These are phyloP conservation scores for Ascochyta rabiei DNA, from an alignment of 2,329 filamentous ascomycete species.

Conservation along the genomic window DNA sequence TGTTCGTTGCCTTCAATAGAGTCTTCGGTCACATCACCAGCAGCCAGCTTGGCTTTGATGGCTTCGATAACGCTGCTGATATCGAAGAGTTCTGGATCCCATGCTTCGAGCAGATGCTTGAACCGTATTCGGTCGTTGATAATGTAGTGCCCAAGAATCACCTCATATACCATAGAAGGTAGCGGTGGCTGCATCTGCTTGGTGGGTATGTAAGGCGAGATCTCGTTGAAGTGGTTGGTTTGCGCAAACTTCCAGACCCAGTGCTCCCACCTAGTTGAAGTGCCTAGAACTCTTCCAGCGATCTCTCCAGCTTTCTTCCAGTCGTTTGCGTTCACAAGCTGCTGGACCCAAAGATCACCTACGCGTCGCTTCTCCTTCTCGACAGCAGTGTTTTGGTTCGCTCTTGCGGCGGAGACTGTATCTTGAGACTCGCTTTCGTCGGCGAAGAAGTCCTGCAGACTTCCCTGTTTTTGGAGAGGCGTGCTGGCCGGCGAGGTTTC, in stretches of 20 bases:
- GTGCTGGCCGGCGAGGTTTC: slow-evolving; percentile 51
- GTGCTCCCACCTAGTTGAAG: slow-evolving; percentile 85
- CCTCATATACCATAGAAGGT: slow-evolving; percentile 82
- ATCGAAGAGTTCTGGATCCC: slow-evolving; percentile 85
- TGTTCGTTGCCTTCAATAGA: slow-evolving; percentile 74
- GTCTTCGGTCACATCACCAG: slow-evolving; percentile 75
- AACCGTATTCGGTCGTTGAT: slow-evolving; percentile 76
- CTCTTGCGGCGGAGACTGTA: slow-evolving; percentile 64
- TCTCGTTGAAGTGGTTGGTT: slow-evolving; percentile 85
- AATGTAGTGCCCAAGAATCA: slow-evolving; percentile 88
- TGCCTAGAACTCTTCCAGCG: slow-evolving; percentile 81
- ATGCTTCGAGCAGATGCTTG: slow-evolving; percentile 77
- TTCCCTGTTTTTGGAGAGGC: slow-evolving; percentile 52
- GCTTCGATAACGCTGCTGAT: slow-evolving; percentile 75
- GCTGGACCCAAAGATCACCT: slow-evolving; percentile 91
- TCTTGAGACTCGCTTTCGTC: slow-evolving; percentile 70
- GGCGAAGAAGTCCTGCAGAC: slow-evolving; percentile 70
- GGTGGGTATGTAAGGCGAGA: slow-evolving; percentile 80
- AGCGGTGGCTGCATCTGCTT: slow-evolving; percentile 79
- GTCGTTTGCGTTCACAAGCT: slow-evolving; percentile 74
- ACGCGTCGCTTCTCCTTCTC: slow-evolving; percentile 90
- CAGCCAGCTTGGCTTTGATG: slow-evolving; percentile 81
- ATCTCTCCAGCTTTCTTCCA: slow-evolving; percentile 81
- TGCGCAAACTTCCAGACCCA: slow-evolving; percentile 94
- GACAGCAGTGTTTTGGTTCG: slow-evolving; percentile 65